A percentile compares a stretch with the other conserved stretches of the same genome.
These are phyloP conservation scores for Talaromyces thailandensis DNA, from an alignment of 495 filamentous ascomycete genomes.

Conservation along the genomic window DNA sequence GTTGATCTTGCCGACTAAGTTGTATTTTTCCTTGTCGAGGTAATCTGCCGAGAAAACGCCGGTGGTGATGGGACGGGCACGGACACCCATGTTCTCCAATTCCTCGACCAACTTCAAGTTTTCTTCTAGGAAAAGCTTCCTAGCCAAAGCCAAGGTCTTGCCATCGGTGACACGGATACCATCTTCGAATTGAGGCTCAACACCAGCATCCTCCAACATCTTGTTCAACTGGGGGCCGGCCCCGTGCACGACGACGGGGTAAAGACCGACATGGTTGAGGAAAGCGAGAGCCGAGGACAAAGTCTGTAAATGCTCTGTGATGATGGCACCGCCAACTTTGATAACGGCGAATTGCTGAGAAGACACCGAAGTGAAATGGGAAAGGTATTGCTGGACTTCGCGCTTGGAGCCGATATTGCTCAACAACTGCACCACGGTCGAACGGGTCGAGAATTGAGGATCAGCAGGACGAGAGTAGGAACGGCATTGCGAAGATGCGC, in stretches of 20 bases:
- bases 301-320: slow-evolving; percentile 88
- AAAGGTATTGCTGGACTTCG: slow-evolving; percentile 96
- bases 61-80: slow-evolving; percentile 83
- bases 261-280: slow-evolving; percentile 91
- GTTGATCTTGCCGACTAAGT: slow-evolving; percentile 91
- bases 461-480: slow-evolving; percentile 39
- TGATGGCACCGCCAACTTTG: slow-evolving; percentile 95
- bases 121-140: slow-evolving; percentile 89
- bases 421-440: slow-evolving; percentile 85
- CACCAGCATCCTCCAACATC: slow-evolving; percentile 81
- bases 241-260: slow-evolving; percentile 93
- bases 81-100: slow-evolving; percentile 82
- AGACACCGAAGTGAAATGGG: slow-evolving; percentile 94
- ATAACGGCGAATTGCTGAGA: slow-evolving; percentile 98
- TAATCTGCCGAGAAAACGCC: slow-evolving; percentile 95
- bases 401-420: slow-evolving; percentile 96
- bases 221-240: slow-evolving; percentile 95
- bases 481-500: slow-evolving; percentile 19
- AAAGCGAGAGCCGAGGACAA: slow-evolving; percentile 83
- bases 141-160: slow-evolving; percentile 84
- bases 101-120: slow-evolving; percentile 93
- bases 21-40: slow-evolving; percentile 88
- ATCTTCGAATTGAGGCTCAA: slow-evolving; percentile 94
- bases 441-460: slow-evolving; percentile 55
- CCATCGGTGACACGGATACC: slow-evolving; percentile 94